Percentiles rank a stretch among this genome's conserved stretches.
Evolutionary conservation across 305 asterid species (phyloP).

Genomic region (Solanum aculeatissimum): DNA sequence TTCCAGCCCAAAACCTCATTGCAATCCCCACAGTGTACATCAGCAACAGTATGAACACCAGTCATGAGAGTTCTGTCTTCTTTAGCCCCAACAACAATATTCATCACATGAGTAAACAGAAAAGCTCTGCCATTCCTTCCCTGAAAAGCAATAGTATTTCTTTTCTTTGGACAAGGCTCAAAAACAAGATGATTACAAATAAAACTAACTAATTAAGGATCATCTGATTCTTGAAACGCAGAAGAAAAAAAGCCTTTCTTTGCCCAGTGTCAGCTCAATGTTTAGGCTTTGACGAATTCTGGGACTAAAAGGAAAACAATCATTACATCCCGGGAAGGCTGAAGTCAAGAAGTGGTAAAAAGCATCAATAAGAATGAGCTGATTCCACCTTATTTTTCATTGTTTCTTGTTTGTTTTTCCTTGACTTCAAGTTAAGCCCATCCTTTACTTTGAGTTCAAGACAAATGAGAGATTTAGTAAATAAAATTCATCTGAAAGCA

Average conservation of each 20-base stretch:
- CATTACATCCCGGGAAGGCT: background rate
- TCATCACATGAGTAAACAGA: constrained; percentile 67
- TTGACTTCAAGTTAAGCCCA: background rate
- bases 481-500: background rate
- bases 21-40: constrained; percentile 59
- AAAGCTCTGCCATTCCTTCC: constrained; percentile 68
- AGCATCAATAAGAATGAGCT: background rate
- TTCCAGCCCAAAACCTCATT: constrained; percentile 70
- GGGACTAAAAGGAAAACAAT: background rate
- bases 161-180: background rate
- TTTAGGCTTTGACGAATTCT: background rate
- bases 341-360: background rate
- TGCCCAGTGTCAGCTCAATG: background rate
- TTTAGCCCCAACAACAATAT: constrained; percentile 45
- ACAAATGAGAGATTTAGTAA: background rate
- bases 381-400: background rate
- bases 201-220: background rate
- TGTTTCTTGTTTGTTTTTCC: background rate
- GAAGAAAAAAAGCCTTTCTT: background rate
- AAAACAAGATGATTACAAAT: background rate
- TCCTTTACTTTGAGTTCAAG: background rate
- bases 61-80: constrained; percentile 59
- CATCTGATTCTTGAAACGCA: background rate
- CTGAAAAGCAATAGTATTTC: constrained; percentile 17
- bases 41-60: constrained; percentile 76